Base-by-base conservation (phyloP, 371 early-diverging fungal species). In the Mucor lusitanicus region DNA sequence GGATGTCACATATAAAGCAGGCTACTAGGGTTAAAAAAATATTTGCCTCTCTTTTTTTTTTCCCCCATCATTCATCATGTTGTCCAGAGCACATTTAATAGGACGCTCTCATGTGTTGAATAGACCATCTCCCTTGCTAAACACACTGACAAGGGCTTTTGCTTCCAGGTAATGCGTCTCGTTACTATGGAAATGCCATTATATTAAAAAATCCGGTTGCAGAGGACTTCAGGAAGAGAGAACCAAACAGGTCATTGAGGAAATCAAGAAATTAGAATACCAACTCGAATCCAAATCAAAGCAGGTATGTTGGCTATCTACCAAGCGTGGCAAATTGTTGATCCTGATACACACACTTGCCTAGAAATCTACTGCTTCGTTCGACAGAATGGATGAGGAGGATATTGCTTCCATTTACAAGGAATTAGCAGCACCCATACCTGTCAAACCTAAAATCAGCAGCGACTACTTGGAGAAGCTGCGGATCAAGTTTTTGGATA, bases 381-480 rank as follows among this genome's bases (percentile, higher is more conserved):
- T 61, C 21, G 76, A 74, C 30, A 69, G 60, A 27, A 6, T 79
- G 1, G 60, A 68, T 25, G 74, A 79, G 8, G 40, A 70, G 32
- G 78, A 77, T 19, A 67, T 76, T 33, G 67, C 64, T 6, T 69
- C 68, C 3, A 63, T 82, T 23, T 82, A 79, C 46, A 63, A 64
- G 21, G 76, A 82, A 60, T 28, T 82, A 1, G 57, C 76, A 48
- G 72, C 75, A 48, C 58, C 65, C n/a, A 64, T 67, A n/a, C 50
- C 69, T 44, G 37, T 67, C 25, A 64, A 69, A 27, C 73, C 79
- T 2, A 85, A 84, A 67, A 79, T 87, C 37, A 72, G 70, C 25
- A 67, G 74, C 5, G 80, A 85, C 44, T 88, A 83, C 61, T 61
- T 88, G 3, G 75, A 80, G 40, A 72, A 71, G 4, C 66, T 87